Base-by-base conservation (phyloP, 306 rosid genomes). In the Prunus campanulata region DNA sequence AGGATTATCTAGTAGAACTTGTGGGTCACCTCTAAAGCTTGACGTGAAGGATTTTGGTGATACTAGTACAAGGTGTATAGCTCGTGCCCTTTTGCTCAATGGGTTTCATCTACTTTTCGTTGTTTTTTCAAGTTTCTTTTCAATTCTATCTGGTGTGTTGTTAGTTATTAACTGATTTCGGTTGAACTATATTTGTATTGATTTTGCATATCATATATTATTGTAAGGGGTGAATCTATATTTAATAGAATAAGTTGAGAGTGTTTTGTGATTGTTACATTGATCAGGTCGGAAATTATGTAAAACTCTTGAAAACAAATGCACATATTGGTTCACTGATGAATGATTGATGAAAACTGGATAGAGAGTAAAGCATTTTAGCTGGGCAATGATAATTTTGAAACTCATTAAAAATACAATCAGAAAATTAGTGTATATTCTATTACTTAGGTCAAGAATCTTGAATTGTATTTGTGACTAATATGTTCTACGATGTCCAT, bases 1-100 rank as follows among this genome's bases (percentile, higher is more conserved):
- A 95, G 98, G 96, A 25, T 80, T 89, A 71, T 90, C 98, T 4
- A 81, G 88, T 78, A 87, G 79, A 85, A 76, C 74, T 44, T 62
- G 11, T n/a, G 88, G 83, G 46, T 69, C 86, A 72, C 90, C 88
- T 73, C 64, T 82, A 32, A 85, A 77, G 75, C 77, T 82, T 39
- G 90, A 80, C 25, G 90, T 88, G 78, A 87, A 86, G 78, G 89
- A 74, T 71, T 47, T 76, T 20, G 66, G 66, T 84, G 86, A 77
- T 78, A 84, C 89, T 54, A 84, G 89, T 81, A 83, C 91, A 80
- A 90, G 97, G 96, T 89, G 64, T 68, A 39, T 19, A 50, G 15
- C 71, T 79, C 11, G 63, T 39, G 46, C 74, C 72, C 74, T 50
- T 78, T 73, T 32, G 47, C 29, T 78, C 78, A 48, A 52, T 79